Evolutionary conservation across 345 rosid genomes (phyloP).

Genomic region (Cardiospermum halicacabum): DNA sequence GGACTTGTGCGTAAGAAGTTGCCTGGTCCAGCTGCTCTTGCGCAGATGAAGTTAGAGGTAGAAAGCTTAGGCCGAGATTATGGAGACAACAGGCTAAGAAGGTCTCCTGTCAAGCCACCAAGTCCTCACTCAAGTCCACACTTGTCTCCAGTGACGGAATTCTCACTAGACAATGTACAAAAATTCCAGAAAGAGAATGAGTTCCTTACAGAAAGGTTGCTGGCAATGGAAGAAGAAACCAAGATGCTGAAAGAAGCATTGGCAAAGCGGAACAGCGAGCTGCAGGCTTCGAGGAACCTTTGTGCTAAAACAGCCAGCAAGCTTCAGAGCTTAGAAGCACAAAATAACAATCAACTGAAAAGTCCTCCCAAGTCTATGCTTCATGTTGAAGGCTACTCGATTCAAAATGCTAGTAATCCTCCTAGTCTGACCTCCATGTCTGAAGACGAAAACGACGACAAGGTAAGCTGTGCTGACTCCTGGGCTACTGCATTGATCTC

Average conservation of each 20-base stretch:
- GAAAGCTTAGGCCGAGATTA: constrained; percentile 80
- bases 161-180: constrained; percentile 59
- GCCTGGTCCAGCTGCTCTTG: constrained; percentile 99
- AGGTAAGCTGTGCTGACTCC: constrained; percentile 70
- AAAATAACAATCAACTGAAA: constrained; percentile 42
- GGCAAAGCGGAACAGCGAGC: constrained; percentile 85
- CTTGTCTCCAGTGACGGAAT: constrained; percentile 50
- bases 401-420: constrained; percentile 61
- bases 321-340: constrained; percentile 77
- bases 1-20: constrained; percentile 89
- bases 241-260: constrained; percentile 98
- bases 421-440: constrained; percentile 84
- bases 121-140: constrained; percentile 68
- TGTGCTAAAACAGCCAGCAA: constrained; percentile 77
- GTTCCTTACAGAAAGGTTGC: constrained; percentile 66
- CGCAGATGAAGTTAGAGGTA: constrained; percentile 97
- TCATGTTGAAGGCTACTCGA: constrained; percentile 54
- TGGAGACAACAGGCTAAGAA: constrained; percentile 62
- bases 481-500: constrained; percentile 52
- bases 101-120: constrained; percentile 68
- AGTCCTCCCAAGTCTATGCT: constrained; percentile 40
- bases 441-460: constrained; percentile 90
- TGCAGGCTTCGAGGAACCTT: constrained; percentile 87
- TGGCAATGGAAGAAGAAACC: constrained; percentile 95
- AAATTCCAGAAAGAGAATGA: constrained; percentile 78